Percentiles rank a stretch among this genome's conserved stretches.
Conservation (phyloP, 75 land plant species). For the Selaginella tamariscina region DNA sequence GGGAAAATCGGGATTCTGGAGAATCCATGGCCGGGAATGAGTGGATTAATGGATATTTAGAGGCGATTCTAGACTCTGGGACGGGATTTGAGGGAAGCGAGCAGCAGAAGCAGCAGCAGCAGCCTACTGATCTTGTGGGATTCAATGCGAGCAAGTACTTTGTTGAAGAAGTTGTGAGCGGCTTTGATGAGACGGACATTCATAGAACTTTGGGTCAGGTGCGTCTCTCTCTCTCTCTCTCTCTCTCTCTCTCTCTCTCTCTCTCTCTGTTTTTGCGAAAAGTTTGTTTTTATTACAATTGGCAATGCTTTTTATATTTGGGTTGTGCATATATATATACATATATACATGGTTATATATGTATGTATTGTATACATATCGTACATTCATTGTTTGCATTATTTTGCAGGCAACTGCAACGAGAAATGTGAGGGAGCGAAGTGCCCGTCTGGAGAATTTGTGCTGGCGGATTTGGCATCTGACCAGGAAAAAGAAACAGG, state of each 20-base stretch:
- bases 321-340: too few relatives aligned
- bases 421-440: constrained; percentile 53
- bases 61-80: constrained; percentile 66
- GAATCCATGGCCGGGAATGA: constrained; percentile 64
- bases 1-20: too few relatives aligned
- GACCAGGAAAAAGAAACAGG: constrained; percentile 73
- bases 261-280: too few relatives aligned
- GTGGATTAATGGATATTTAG: constrained; percentile 71
- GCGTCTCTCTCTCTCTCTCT: neutral
- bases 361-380: too few relatives aligned
- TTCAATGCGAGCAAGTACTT: constrained; percentile 73
- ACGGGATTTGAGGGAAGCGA: constrained; percentile 20
- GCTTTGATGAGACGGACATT: constrained; percentile 79
- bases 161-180: constrained; percentile 59
- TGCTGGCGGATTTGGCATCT: constrained; percentile 93
- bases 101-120: neutral
- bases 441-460: constrained; percentile 65
- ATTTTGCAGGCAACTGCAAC: constrained; percentile 57
- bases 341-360: too few relatives aligned
- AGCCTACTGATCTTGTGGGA: neutral
- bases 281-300: too few relatives aligned
- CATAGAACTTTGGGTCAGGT: constrained; percentile 83
- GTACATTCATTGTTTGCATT: neutral
- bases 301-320: too few relatives aligned
- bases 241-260: too few relatives aligned